These are phyloP conservation scores for Pleoardoris graminearum DNA, from an alignment of 2,329 filamentous ascomycete genomes.

Conservation along the genomic window DNA sequence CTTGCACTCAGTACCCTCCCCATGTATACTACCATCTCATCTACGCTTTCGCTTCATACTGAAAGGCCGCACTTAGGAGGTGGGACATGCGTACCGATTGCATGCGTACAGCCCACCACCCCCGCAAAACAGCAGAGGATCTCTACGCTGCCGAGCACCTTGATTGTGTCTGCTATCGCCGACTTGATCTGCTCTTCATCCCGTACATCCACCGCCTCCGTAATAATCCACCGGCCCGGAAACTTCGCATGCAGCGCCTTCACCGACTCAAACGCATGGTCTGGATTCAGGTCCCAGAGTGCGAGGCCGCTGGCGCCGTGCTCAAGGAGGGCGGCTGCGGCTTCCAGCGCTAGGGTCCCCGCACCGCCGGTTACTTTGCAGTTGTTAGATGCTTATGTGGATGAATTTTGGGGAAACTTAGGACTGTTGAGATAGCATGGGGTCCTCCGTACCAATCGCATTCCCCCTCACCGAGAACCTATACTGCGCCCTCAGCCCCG, in stretches of 20 bases:
- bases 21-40: no score
- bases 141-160: constrained; percentile 56
- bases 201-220: constrained; percentile 63
- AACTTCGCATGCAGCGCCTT: constrained; percentile 57
- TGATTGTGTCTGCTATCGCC: constrained; percentile 42
- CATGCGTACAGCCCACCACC: constrained; percentile 65
- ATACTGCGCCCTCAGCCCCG: constrained; percentile 49
- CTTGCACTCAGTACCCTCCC: no score
- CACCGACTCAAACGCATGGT: constrained; percentile 50
- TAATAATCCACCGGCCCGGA: constrained; percentile 56
- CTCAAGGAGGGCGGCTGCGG: constrained; percentile 66
- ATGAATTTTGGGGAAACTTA: background rate
- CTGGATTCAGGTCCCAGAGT: constrained; percentile 62
- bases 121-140: constrained; percentile 69
- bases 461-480: constrained; percentile 59
- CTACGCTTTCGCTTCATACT: no score
- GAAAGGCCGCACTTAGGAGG: no score
- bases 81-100: no score
- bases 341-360: constrained; percentile 63
- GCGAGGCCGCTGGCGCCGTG: constrained; percentile 64
- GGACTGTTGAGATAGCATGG: no score
- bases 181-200: constrained; percentile 53
- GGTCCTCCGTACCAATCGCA: constrained; percentile 51
- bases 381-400: background rate
- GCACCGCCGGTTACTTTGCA: constrained; percentile 65